Evolutionary conservation across 495 filamentous ascomycete species (phyloP), one percentile per base, ranked within the genome.

Genomic region (Penicillium samsonianum): DNA sequence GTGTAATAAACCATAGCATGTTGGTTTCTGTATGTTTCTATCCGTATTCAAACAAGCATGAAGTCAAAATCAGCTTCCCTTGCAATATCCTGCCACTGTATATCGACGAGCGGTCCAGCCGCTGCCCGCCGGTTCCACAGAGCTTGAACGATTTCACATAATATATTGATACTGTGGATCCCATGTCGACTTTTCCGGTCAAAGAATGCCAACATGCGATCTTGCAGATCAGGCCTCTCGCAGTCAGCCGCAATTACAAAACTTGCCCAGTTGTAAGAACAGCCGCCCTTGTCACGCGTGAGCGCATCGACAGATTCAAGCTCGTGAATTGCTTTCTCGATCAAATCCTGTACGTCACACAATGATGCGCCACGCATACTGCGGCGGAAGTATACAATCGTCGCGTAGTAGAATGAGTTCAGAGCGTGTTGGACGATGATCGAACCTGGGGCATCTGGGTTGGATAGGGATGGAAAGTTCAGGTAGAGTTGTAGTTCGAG

Each of bases 171-270:
- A 44, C 60, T 69, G 8, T 65, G 58, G 12, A 69, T 69, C 2
- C 66, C 66, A 19, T 67, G 58, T 0, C 59, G 61, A 10, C 50
- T 59, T 50, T 69, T 69, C 0, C 59, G 52, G 10, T 61, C 61
- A 46, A 67, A 69, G 12, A 35, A 62, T 14, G 50, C 53, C 22
- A 62, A 33, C 61, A 67, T 69, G 1, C 66, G 58, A 20, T 54
- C 50, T 38, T 61, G 64, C 4, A 69, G 47, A 50, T 69, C 60
- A 5, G 41, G 58, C 2, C 64, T 50, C 22, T 64, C 41, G 23
- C 66, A 69, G 41, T 69, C 66, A 19, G 66, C 66, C 11, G 66
- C 66, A n/a, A 67, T 56, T 9, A 69, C 66, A 50, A 69, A 69
- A 26, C 53, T 61, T 17, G 61, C 64, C 66, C 66, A 69, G 16